These are phyloP conservation scores for Ampelomyces quisqualis DNA, from an alignment of 2,329 filamentous ascomycete species.

Conservation along the genomic window DNA sequence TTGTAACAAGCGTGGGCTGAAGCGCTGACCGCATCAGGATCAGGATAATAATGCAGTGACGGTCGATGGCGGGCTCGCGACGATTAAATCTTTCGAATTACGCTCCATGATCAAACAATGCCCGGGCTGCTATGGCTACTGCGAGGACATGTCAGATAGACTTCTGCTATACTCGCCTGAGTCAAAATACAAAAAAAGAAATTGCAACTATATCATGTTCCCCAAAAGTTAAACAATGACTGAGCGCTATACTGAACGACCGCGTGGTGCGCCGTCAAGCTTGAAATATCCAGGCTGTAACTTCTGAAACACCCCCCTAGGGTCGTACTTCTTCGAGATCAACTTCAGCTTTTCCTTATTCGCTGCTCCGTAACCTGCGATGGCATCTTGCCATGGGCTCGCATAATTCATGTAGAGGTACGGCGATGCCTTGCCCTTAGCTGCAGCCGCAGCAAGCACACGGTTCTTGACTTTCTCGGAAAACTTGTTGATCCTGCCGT, in stretches of 20 bases:
- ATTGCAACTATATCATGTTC: too few relatives aligned
- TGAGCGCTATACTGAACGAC: not conserved
- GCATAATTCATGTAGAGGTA: constrained; percentile 53
- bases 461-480: constrained; percentile 18
- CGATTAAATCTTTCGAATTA: too few relatives aligned
- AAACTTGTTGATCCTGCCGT: constrained; percentile 22
- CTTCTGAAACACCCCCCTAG: constrained; percentile 20
- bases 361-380: constrained; percentile 45
- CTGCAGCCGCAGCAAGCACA: constrained; percentile 7
- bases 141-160: too few relatives aligned
- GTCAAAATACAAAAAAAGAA: too few relatives aligned
- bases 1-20: too few relatives aligned
- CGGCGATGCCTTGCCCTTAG: constrained; percentile 4
- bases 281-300: constrained; percentile 28
- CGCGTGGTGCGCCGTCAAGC: constrained; percentile 16
- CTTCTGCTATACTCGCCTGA: too few relatives aligned
- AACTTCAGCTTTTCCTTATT: constrained; percentile 34
- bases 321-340: constrained; percentile 24
- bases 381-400: constrained; percentile 45
- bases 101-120: too few relatives aligned
- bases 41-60: too few relatives aligned
- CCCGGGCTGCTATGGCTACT: too few relatives aligned
- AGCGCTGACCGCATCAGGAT: too few relatives aligned
- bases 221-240: too few relatives aligned
- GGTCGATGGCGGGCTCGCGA: too few relatives aligned